Base-by-base conservation (phyloP, 805 yeast genomes). In the Candida golubevii region DNA sequence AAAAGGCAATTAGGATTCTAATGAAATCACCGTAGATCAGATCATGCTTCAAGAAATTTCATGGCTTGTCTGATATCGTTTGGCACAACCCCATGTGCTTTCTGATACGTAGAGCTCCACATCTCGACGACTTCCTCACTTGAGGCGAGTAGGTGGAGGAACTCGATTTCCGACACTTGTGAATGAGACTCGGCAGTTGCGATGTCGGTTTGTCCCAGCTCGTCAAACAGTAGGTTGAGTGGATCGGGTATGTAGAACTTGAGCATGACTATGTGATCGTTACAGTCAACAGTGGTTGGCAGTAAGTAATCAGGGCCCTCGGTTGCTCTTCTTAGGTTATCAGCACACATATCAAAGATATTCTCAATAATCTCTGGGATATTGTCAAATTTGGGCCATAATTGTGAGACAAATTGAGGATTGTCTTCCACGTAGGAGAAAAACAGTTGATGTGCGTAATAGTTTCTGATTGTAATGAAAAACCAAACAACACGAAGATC, bases 401-500 rank as follows among this genome's bases (percentile, higher is more conserved):
- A 12, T 7, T 14, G 30, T 18, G 23, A n/a, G 11, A 7, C n/a
- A n/a, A 14, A 26, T 11, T 35, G 15, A 4, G 9, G 30, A 7
- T 1, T 23, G 26, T 12, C 26, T 15, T 42, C 42, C 11, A 44
- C 39, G 3, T 37, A 26, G 13, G 42, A 49, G 33, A 44, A 47
- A 14, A 31, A 28, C 33, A 15, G 37, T 10, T 28, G 29, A 39
- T 44, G 39, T 7, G 26, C 13, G 27, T 34, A 48, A 29, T 41
- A 29, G 34, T 40, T 39, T 35, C 54, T 46, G 29, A 44, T 39
- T 6, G 39, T 42, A 26, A 48, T 18, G 33, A 52, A 48, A 5
- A 50, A 35, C 41, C 42, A 34, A 1, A 52, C 1, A 9, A 42
- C 48, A 1, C 36, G 35, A 8, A 40, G 8, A 30, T 40, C 42